Conservation (phyloP, 495 filamentous ascomycete genomes). For the Penicillium simplicissimum region DNA sequence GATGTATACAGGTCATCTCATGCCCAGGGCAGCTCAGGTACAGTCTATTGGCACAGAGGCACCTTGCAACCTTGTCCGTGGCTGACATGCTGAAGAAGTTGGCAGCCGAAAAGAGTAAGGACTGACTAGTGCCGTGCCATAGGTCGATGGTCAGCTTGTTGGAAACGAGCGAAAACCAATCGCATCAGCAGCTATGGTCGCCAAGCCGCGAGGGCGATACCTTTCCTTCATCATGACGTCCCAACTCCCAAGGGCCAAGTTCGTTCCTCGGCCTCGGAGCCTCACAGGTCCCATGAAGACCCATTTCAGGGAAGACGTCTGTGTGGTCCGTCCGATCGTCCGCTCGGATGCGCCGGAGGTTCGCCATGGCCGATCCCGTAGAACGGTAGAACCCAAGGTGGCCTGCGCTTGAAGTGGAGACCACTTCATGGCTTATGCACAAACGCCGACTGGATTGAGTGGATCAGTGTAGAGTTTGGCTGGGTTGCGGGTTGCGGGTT, state of each 20-base stretch:
- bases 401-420: conserved; percentile 2
- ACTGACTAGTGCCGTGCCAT: not conserved
- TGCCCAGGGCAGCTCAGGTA: not conserved
- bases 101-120: not conserved
- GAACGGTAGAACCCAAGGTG: not conserved
- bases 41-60: not conserved
- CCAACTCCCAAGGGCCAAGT: no score
- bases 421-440: not conserved
- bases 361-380: conserved; percentile 18
- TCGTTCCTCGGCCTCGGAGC: conserved; percentile 1
- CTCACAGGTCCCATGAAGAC: not conserved
- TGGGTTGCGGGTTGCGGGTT: no score
- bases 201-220: conserved; percentile 8
- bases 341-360: conserved; percentile 24
- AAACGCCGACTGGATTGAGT: not conserved
- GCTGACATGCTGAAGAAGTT: conserved; percentile 12
- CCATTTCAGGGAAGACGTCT: not conserved
- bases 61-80: not conserved
- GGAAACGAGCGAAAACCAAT: not conserved
- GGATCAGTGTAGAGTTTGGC: not conserved
- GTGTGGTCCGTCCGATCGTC: conserved; percentile 2
- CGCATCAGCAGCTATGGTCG: not conserved
- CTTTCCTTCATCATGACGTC: conserved; percentile 9
- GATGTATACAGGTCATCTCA: not conserved
- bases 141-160: conserved; percentile 1